Base-by-base conservation (phyloP, 257 asterid species). In the Nicotiana otophora region DNA sequence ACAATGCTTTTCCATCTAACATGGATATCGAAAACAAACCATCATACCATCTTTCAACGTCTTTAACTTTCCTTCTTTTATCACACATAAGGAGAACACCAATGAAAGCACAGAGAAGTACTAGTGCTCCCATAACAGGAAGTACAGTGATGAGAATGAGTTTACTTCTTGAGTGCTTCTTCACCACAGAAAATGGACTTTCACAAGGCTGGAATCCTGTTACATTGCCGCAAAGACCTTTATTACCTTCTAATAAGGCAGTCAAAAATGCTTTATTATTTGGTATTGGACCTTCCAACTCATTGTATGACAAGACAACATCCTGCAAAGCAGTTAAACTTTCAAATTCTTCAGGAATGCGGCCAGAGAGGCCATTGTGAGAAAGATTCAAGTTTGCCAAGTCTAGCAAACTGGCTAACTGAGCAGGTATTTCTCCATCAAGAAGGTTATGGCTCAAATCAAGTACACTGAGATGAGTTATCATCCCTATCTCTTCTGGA, bases 261-360 rank as follows among this genome's bases (percentile, higher is more conserved):
- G 63, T 63, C 1, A 17, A 16, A 64, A 62, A 76, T 17, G 42
- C 82, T n/a, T 28, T 46, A 16, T 6, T 53, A 1, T n/a, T 48
- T 5, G 68, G 85, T 10, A 83, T 33, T 17, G 77, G 82, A 31
- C 78, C 80, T 20, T 81, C 80, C 80, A 81, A 69, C 69, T 81
- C 30, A 81, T 81, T 81, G 65, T 33, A 20, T 31, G 80, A 67
- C 34, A 81, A 23, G 20, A 51, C 69, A 10, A 66, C 54, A 30
- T 46, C 15, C 16, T 9, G 5, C 31, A 23, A 72, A 19, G 26
- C 28, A 17, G 31, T 36, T 54, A 17, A 19, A 19, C 55, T 36
- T 68, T n/a, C 77, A 19, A 68, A 36, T 19, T 36, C 31, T 36
- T 68, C 2, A 19, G 77, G 77, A 68, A 68, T 68, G 17, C 2